Evolutionary conservation across 2,329 filamentous ascomycete species (phyloP).

Genomic region (Hypoxylon sp.): DNA sequence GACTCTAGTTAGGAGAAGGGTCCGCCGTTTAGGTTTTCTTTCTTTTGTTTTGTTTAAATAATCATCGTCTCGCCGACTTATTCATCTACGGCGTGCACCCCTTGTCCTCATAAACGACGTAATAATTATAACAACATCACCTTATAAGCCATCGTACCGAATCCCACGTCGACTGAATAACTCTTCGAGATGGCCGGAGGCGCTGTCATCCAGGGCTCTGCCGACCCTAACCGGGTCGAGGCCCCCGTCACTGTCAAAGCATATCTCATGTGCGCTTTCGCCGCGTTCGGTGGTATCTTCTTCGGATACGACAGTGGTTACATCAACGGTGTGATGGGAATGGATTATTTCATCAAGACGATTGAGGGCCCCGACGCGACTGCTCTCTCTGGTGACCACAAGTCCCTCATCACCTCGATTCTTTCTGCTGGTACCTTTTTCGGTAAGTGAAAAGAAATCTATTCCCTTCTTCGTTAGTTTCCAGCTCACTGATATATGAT

Average conservation of each 20-base stretch:
- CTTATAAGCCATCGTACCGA: not conserved
- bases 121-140: not conserved
- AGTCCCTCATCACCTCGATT: constrained; percentile 78
- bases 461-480: not conserved
- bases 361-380: constrained; percentile 55
- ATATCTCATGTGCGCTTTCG: constrained; percentile 55
- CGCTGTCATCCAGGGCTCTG: constrained; percentile 56
- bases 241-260: constrained; percentile 72
- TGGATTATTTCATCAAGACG: constrained; percentile 56
- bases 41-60: not conserved
- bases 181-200: constrained; percentile 51
- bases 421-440: constrained; percentile 85
- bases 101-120: not conserved
- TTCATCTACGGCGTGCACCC: not conserved
- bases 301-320: constrained; percentile 61
- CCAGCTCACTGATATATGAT: constrained; percentile 6
- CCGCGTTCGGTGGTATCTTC: constrained; percentile 58
- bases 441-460: constrained; percentile 52
- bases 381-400: constrained; percentile 60
- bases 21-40: not conserved
- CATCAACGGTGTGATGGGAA: constrained; percentile 59
- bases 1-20: not conserved
- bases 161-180: not conserved
- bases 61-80: not conserved
- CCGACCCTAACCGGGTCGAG: constrained; percentile 69